These are phyloP conservation scores for Leccinum variicolor DNA, from an alignment of 768 basidiomycete species.

Conservation along the genomic window DNA sequence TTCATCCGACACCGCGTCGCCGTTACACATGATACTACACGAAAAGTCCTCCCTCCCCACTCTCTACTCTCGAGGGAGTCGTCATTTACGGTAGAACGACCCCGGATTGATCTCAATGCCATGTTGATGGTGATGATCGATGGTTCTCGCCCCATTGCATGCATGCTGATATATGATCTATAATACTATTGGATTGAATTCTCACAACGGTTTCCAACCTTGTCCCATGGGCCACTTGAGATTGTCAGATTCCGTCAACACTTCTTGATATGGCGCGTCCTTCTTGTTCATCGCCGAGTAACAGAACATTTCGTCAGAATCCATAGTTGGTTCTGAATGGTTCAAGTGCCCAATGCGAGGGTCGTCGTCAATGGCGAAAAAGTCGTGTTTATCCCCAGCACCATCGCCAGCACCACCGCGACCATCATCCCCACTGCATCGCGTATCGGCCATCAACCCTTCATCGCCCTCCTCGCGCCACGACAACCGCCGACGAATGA, in stretches of 20 bases:
- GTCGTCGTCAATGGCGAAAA: conserved; percentile 9
- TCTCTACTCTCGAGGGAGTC: neutral
- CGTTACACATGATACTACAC: neutral
- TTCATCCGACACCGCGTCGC: neutral
- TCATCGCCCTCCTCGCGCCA: conserved; percentile 36
- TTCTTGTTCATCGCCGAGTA: conserved; percentile 12
- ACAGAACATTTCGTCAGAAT: neutral
- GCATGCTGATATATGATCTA: neutral
- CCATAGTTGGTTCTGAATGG: conserved; percentile 21
- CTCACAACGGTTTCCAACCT: conserved; percentile 46
- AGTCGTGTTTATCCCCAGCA: neutral
- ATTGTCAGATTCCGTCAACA: conserved; percentile 37
- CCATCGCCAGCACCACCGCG: neutral
- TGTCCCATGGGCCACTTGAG: conserved; percentile 61
- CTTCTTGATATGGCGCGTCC: conserved; percentile 8
- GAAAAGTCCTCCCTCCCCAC: neutral
- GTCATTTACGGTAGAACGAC: neutral
- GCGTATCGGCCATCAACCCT: conserved; percentile 37
- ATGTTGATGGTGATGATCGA: neutral
- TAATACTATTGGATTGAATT: neutral
- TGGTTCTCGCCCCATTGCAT: neutral
- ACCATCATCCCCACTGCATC: conserved; percentile 19
- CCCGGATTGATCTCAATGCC: neutral
- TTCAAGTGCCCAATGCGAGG: conserved; percentile 10
- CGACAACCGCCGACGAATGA: neutral